Percentiles rank a stretch among this genome's conserved stretches.
These are phyloP conservation scores for Pyronema omphalodes DNA, from an alignment of 495 filamentous ascomycete species.

Conservation along the genomic window DNA sequence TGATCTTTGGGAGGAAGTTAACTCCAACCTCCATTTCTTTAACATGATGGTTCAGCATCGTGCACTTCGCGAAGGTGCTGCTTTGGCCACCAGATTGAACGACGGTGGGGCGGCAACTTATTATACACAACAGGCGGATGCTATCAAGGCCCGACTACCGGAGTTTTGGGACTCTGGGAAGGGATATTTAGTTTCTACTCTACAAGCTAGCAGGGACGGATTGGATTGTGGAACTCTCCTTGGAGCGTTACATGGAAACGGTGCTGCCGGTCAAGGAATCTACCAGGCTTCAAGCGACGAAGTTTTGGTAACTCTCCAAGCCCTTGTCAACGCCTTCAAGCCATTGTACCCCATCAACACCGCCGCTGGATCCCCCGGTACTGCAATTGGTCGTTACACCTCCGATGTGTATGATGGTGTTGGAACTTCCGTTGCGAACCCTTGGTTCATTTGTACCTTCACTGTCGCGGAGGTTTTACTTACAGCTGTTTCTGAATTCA, in stretches of 20 bases:
- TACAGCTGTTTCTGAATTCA: conserved; percentile 40
- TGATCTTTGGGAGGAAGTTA: conserved; percentile 57
- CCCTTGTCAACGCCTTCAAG: conserved; percentile 42
- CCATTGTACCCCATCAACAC: conserved; percentile 42
- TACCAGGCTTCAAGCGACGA: conserved; percentile 47
- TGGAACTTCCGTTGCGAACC: conserved; percentile 26
- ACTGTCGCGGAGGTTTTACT: conserved; percentile 45
- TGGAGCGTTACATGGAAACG: conserved; percentile 43
- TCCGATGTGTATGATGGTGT: conserved; percentile 43
- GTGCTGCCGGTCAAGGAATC: conserved; percentile 38
- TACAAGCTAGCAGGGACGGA: conserved; percentile 33
- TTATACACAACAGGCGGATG: conserved; percentile 32
- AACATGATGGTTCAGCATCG: conserved; percentile 31
- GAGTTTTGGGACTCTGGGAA: conserved; percentile 41
- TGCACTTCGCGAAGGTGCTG: conserved; percentile 44
- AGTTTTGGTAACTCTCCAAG: conserved; percentile 47
- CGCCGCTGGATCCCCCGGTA: conserved; percentile 31
- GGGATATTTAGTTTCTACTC: conserved; percentile 42
- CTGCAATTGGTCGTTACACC: conserved; percentile 48
- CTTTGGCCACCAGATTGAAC: conserved; percentile 33
- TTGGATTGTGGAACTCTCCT: conserved; percentile 47
- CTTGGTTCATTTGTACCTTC: conserved; percentile 40
- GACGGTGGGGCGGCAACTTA: conserved; percentile 28
- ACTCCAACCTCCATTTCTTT: conserved; percentile 40
- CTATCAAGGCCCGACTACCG: conserved; percentile 41